A percentile compares a stretch with the other conserved stretches of the same genome.
Evolutionary conservation across 768 basidiomycete species (phyloP).

Genomic region (Leucogyrophana mollusca): DNA sequence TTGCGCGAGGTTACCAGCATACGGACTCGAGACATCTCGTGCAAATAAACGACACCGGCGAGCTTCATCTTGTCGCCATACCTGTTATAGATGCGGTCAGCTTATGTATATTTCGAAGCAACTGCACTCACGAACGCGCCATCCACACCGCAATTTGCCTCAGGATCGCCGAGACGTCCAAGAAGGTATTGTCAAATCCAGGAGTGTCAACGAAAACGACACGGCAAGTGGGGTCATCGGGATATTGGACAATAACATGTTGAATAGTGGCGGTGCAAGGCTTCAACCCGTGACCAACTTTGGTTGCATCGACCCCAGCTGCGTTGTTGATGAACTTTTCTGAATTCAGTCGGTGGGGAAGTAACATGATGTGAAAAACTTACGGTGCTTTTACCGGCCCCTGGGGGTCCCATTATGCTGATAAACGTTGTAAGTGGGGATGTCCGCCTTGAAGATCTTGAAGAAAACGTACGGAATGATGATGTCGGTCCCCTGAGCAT

Average conservation of each 20-base stretch:
- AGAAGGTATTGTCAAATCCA: constrained; percentile 25
- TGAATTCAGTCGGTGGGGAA: background rate
- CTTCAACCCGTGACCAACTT: constrained; percentile 16
- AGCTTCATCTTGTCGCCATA: constrained; percentile 18
- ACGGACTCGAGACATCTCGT: too few relatives aligned
- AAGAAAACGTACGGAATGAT: background rate
- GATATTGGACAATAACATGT: constrained; percentile 13
- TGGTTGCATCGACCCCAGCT: constrained; percentile 3
- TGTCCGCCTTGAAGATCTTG: background rate
- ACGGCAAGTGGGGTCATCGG: constrained; percentile 13
- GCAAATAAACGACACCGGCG: too few relatives aligned
- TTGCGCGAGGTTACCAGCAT: constrained; percentile 22
- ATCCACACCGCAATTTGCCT: constrained; percentile 23
- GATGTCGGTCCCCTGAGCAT: background rate
- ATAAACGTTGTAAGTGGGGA: too few relatives aligned
- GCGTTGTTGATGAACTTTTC: constrained; percentile 24
- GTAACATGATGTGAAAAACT: too few relatives aligned
- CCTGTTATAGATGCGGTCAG: constrained; percentile 17
- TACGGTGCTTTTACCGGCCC: constrained; percentile 29
- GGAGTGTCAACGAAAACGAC: constrained; percentile 18
- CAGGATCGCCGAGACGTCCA: constrained; percentile 25
- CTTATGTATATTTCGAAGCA: background rate
- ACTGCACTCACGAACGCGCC: constrained; percentile 18
- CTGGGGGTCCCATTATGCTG: constrained; percentile 30
- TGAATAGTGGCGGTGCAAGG: constrained; percentile 22